Percentiles rank a stretch among this genome's conserved stretches.
These are phyloP conservation scores for Chaetomium olivaceum DNA, from an alignment of 2,329 filamentous ascomycete genomes.

Conservation along the genomic window DNA sequence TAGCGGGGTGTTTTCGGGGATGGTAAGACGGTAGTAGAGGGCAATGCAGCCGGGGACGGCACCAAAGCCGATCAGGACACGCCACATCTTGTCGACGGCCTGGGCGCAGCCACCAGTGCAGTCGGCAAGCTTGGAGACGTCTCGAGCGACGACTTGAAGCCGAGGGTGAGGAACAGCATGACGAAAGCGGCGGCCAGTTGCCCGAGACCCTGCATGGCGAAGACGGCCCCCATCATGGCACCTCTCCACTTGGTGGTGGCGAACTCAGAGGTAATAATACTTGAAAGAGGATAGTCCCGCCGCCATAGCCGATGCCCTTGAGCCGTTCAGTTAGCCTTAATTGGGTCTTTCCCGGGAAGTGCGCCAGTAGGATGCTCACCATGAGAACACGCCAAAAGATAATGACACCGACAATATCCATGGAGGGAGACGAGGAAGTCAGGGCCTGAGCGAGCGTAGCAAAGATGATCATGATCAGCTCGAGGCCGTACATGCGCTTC, in stretches of 20 bases:
- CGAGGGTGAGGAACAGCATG: slow-evolving; percentile 71
- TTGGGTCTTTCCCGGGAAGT: not conserved
- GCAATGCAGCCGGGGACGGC: slow-evolving; percentile 78
- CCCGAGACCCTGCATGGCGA: slow-evolving; percentile 84
- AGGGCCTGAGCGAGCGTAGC: slow-evolving; percentile 73
- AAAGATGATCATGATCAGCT: slow-evolving; percentile 78
- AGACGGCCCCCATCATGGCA: slow-evolving; percentile 84
- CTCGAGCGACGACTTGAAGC: slow-evolving; percentile 66
- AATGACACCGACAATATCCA: slow-evolving; percentile 65
- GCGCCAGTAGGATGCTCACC: slow-evolving; percentile 38
- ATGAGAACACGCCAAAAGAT: slow-evolving; percentile 83
- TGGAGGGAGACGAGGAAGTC: slow-evolving; percentile 60
- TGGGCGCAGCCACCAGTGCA: slow-evolving; percentile 65
- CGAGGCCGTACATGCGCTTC: slow-evolving; percentile 70
- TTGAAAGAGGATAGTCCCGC: slow-evolving; percentile 81
- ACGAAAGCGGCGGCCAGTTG: slow-evolving; percentile 75
- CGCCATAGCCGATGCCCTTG: slow-evolving; percentile 62
- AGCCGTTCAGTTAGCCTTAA: slow-evolving; percentile 31
- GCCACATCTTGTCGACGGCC: slow-evolving; percentile 89
- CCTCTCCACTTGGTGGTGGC: slow-evolving; percentile 83
- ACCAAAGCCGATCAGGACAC: slow-evolving; percentile 76
- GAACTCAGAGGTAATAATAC: slow-evolving; percentile 85
- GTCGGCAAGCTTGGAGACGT: slow-evolving; percentile 51
- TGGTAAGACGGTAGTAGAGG: slow-evolving; percentile 76
- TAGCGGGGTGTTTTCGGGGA: slow-evolving; percentile 85